These are phyloP conservation scores for Fusarium lyarnte DNA, from an alignment of 2,329 filamentous ascomycete species.

Conservation along the genomic window DNA sequence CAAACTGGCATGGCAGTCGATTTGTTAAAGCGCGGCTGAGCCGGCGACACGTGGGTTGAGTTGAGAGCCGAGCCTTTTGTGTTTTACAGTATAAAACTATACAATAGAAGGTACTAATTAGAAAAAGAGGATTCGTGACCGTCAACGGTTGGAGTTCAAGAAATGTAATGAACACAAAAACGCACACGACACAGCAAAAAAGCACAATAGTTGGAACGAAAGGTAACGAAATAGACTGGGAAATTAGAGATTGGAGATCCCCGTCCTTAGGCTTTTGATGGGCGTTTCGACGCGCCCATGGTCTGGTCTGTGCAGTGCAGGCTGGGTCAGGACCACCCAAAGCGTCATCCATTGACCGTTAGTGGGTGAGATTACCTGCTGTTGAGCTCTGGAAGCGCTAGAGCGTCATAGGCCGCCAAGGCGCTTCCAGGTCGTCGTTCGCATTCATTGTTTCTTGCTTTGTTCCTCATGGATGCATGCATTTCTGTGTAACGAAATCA, in stretches of 20 bases:
- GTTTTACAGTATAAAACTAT: background rate
- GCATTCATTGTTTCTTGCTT: slow-evolving; percentile 6
- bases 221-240: background rate
- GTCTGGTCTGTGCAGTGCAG: slow-evolving; percentile 32
- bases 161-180: background rate
- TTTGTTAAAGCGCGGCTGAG: slow-evolving; percentile 28
- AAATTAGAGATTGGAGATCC: slow-evolving; percentile 15
- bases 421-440: slow-evolving; percentile 14
- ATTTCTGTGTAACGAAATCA: slow-evolving; percentile 19
- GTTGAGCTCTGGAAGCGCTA: slow-evolving; percentile 29
- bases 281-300: slow-evolving; percentile 22
- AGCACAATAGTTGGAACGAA: background rate
- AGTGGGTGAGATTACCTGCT: slow-evolving; percentile 18
- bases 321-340: background rate
- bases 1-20: slow-evolving; percentile 41
- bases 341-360: slow-evolving; percentile 29
- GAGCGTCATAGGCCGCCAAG: slow-evolving; percentile 28
- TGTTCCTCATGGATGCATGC: background rate
- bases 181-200: slow-evolving; percentile 1
- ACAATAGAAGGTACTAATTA: background rate
- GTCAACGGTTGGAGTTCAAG: background rate
- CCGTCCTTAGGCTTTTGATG: slow-evolving; percentile 7
- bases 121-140: background rate
- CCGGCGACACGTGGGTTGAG: slow-evolving; percentile 25
- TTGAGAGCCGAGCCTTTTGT: background rate